phyloP scores from a whole-genome alignment of 2,329 filamentous ascomycete species.

The Rhynchosporium graminicola region DNA sequence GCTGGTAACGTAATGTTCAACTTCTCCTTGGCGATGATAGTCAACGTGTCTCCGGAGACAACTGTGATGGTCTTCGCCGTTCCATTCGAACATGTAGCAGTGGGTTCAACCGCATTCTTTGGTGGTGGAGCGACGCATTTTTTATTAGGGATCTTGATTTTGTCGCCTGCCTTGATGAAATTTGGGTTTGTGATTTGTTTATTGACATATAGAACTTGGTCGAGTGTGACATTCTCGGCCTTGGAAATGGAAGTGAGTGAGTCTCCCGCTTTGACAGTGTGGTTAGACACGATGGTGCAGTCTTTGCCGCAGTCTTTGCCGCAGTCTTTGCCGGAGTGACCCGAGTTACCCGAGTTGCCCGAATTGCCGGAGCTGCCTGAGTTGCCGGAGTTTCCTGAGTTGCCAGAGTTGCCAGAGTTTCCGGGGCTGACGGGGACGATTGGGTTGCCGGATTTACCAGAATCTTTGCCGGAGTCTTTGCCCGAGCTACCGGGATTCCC shows the following conservation, averaged over 20 bases:
- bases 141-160: slow-evolving; percentile 20
- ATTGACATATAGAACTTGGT: slow-evolving; percentile 27
- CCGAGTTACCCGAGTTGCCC: too few species aligned
- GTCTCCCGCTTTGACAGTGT: slow-evolving; percentile 23
- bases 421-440: too few species aligned
- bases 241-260: slow-evolving; percentile 18
- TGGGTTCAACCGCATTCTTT: slow-evolving; percentile 14
- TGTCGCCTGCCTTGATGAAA: slow-evolving; percentile 22
- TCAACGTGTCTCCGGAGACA: slow-evolving; percentile 22
- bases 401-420: too few species aligned
- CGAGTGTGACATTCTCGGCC: slow-evolving; percentile 18
- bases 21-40: slow-evolving; percentile 28
- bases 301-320: background rate
- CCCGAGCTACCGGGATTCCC: too few species aligned
- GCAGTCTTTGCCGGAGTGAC: too few species aligned
- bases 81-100: slow-evolving; percentile 22
- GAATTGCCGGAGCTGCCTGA: too few species aligned
- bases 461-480: too few species aligned
- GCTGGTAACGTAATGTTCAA: slow-evolving; percentile 23
- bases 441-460: too few species aligned
- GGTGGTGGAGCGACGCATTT: slow-evolving; percentile 21
- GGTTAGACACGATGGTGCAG: slow-evolving; percentile 23
- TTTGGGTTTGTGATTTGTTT: slow-evolving; percentile 24
- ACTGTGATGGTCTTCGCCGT: slow-evolving; percentile 18
- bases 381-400: too few species aligned